Base-by-base conservation (phyloP, 1,284 basidiomycete genomes). In the Pseudozyma tsukubaensis region DNA sequence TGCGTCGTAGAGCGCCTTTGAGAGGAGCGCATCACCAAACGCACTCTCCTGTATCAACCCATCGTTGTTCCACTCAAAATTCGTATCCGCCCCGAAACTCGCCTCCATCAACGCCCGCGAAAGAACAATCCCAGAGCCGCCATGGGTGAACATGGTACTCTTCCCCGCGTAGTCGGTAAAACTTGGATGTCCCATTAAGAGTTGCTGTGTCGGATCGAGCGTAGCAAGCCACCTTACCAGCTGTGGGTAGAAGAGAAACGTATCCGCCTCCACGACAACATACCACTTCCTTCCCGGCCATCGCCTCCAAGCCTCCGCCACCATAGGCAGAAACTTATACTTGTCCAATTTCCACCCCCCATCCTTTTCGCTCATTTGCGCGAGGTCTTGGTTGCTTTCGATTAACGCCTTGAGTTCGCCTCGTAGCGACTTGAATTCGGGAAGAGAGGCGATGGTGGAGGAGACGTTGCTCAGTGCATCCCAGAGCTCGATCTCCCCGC, bases 231-330 rank as follows among this genome's bases (percentile, higher is more conserved):
- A 77, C 16, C 48, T 44, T 1, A 78, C 62, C 11, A 75, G 12
- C 39, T 66, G 36, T 16, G 70, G 48, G 49, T 54, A 75, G 14
- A 78, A 73, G 7, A 78, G 2, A 59, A 77, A 78, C 45, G 77
- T 77, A 45, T 78, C 77, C 3, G 77, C 77, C 42, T 78, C 77
- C 11, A 78, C 74, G 34, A 75, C 50, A 12, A 78, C 62, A 37
- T 70, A 76, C 69, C 73, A 78, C 45, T 75, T 74, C 4, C 51
- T 62, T 9, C 21, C 14, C 0, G 74, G 74, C 12, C 21, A 77
- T 2, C 56, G 32, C 0, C 69, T 24, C 35, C 55, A 74, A 12
- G 71, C 69, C 32, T 76, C 66, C 1, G 52, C 69, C 21, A 76
- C 44, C 24, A 66, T 59, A 5, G 77, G 77, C 5, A 78, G 42